Evolutionary conservation across 345 rosid species (phyloP).

Genomic region (Fremontodendron californicum): DNA sequence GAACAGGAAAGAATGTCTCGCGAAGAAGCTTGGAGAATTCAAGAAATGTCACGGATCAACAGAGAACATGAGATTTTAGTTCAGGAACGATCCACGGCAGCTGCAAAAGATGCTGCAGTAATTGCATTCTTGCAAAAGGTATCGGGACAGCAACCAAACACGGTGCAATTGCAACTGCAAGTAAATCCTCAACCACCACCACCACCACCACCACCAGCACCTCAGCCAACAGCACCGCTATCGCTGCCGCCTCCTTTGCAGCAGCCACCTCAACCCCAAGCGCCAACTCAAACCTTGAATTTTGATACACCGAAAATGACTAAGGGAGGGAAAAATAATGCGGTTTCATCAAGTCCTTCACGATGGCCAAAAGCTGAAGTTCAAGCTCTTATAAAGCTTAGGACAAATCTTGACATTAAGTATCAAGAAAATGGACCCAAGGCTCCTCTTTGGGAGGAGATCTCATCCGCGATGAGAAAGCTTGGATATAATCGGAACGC

Average conservation of each 20-base stretch:
- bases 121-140: constrained; percentile 46
- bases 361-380: constrained; percentile 71
- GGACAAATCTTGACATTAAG: constrained; percentile 38
- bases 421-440: constrained; percentile 56
- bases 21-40: constrained; percentile 46
- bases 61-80: constrained; percentile 40
- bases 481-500: constrained; percentile 51
- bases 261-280: constrained; percentile 21
- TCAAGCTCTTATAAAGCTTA: constrained; percentile 44
- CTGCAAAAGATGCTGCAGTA: constrained; percentile 41
- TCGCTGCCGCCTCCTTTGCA: neutral
- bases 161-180: neutral
- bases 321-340: constrained; percentile 14
- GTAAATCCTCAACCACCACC: constrained; percentile 2
- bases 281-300: neutral
- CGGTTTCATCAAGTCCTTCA: constrained; percentile 28
- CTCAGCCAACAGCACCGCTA: neutral
- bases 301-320: neutral
- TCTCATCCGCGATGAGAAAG: constrained; percentile 46
- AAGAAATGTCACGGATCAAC: constrained; percentile 43
- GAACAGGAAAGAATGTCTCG: constrained; percentile 36
- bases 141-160: constrained; percentile 26
- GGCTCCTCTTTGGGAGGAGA: constrained; percentile 71
- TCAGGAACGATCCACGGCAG: constrained; percentile 39
- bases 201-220: neutral